Evolutionary conservation across 371 early-diverging fungal species (phyloP), one percentile per base, ranked within the genome.

Genomic region (Lichtheimia ramosa): DNA sequence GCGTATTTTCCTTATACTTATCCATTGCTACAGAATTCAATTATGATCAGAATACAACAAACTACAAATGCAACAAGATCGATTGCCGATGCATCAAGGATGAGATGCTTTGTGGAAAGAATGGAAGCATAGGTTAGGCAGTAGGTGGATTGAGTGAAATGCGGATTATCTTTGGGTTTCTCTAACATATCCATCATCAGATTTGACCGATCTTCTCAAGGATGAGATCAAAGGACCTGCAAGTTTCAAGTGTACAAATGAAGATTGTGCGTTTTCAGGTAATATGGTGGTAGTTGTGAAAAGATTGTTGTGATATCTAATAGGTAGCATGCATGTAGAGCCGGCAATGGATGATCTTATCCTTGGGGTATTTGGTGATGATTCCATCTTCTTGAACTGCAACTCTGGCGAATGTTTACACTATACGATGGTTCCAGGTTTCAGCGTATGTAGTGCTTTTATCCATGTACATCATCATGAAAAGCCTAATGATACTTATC

Each of bases 401-500:
- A 66, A 70, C 20, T 83, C 85, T 16, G 92, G 92, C 48, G 95
- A 95, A 70, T 96, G 96, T 66, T 58, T 95, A 39, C 94, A 95
- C 69, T 90, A 91, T 58, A 87, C 89, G 4, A 89, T 92, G 75
- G 85, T 95, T 0, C 96, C 96, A 6, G 93, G 91, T n/a, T 92
- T 86, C 62, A 70, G 67, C 27, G 70, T 75, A 58, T 51, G 48
- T 13, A 16, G 10, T 7, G 28, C 7, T 28, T 5, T 28, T 3
- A 34, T 34, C 34, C 6, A 8, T 34, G 10, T 10, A 0, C 10
- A 8, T 34, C 34, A 18, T 7, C 46, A 46, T 46, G 46, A n/a
- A 16, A 16, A 46, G 46, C 46, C 18, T 21, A 46, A 46, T 16
- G 15, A 16, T 21, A 34, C 10, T 8, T 8, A 1, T 8, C 6